These are phyloP conservation scores for Naganishia onofrii DNA, from an alignment of 768 basidiomycete genomes.

Conservation along the genomic window DNA sequence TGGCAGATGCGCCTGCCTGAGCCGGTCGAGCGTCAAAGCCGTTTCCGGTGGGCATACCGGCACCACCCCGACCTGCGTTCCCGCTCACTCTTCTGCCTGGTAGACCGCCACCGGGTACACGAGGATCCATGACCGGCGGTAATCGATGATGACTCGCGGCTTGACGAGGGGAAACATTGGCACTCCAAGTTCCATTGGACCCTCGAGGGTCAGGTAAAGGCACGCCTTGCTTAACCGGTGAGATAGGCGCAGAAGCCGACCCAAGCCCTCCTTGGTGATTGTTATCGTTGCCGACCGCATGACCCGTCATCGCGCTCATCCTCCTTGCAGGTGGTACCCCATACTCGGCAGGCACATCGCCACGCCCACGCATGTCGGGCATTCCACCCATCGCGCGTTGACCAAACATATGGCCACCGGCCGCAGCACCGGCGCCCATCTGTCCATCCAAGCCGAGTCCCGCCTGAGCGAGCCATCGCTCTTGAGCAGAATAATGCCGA, in stretches of 20 bases:
- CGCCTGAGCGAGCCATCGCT: slow-evolving; percentile 49
- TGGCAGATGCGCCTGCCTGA: neutral
- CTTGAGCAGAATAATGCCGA: slow-evolving; percentile 45
- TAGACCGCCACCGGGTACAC: slow-evolving; percentile 5
- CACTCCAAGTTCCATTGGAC: slow-evolving; percentile 40
- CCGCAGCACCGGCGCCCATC: slow-evolving; percentile 3
- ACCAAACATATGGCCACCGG: slow-evolving; percentile 25
- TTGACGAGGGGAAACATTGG: slow-evolving; percentile 33
- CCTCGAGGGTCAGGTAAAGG: slow-evolving; percentile 37
- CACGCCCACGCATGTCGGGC: slow-evolving; percentile 15
- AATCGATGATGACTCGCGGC: slow-evolving; percentile 15
- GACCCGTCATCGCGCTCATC: slow-evolving; percentile 20
- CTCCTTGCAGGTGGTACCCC: slow-evolving; percentile 25
- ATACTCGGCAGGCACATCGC: slow-evolving; percentile 1
- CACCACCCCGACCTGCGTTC: slow-evolving; percentile 10
- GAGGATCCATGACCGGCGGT: slow-evolving; percentile 19
- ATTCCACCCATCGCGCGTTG: slow-evolving; percentile 9
- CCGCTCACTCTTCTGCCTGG: slow-evolving; percentile 3
- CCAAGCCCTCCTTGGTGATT: slow-evolving; percentile 39
- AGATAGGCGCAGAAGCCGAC: slow-evolving; percentile 48
- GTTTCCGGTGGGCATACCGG: neutral
- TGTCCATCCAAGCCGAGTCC: slow-evolving; percentile 40
- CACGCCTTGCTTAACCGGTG: slow-evolving; percentile 45
- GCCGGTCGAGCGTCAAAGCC: slow-evolving; percentile 14
- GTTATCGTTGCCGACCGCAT: slow-evolving; percentile 20